Evolutionary conservation across 305 asterid genomes (phyloP), one percentile per base, ranked within the genome.

Genomic region (Rubia tinctorum): DNA sequence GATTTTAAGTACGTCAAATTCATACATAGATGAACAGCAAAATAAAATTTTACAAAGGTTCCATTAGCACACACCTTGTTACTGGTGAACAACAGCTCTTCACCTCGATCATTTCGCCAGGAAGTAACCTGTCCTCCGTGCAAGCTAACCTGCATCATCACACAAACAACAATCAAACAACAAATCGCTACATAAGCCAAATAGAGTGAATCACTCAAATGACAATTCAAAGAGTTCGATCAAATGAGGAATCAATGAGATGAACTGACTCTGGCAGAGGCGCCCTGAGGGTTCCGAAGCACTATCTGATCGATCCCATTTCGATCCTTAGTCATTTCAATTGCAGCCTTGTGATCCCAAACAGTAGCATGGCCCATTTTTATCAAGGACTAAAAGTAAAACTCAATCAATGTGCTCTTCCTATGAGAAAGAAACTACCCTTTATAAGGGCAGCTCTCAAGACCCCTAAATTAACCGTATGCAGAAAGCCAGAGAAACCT

Each of bases 81-180:
- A 80, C 93, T 92, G 75, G 96, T 89, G 86, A 95, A 95, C 47
- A 95, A 80, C 75, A 91, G 96, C 77, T 95, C 99, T 85, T 95
- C 98, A 47, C 99, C 99, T 70, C 89, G 88, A 59, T 86, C 94
- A 72, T 88, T 92, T 86, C 97, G 85, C 99, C 99, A 95, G 0
- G 99, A 95, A 78, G 90, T 82, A 72, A 92, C 95, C 79, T 91
- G 97, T 74, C 92, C 99, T 69, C 99, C 99, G 11, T 87, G 88
- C 87, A 92, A 78, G 83, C 96, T 92, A 53, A 95, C 94, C 99
- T 95, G 84, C 45, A 79, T 27, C 66, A 71, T 69, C 42, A 75
- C 39, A 18, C 59, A 1, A 49, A 49, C 55, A 49, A 49, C 55
- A 49, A 49, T 14, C n/a, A 49, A 49, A 49, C 55, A 14, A 10